phyloP scores from a whole-genome alignment of 2,329 filamentous ascomycete species.

The Biscogniauxia mediterranea region DNA sequence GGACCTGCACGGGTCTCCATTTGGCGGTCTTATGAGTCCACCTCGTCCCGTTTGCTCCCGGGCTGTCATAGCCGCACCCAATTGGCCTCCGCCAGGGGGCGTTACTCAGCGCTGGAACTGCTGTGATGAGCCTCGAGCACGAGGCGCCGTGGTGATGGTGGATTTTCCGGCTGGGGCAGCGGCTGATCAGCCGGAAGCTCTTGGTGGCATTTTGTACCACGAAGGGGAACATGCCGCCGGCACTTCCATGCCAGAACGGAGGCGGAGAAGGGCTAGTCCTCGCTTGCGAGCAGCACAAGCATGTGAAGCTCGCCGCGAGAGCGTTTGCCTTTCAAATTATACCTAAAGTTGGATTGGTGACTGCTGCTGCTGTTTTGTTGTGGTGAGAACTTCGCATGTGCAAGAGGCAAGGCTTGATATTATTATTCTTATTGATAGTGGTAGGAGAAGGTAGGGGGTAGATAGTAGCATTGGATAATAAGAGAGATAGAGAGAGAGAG shows the following conservation, averaged over 20 bases:
- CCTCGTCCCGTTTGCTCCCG: slow-evolving; percentile 15
- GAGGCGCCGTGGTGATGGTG: slow-evolving; percentile 11
- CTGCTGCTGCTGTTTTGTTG: no score
- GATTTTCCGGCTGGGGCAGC: neutral
- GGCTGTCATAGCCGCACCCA: slow-evolving; percentile 14
- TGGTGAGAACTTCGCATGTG: neutral
- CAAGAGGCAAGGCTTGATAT: neutral
- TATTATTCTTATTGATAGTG: neutral
- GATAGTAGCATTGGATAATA: no score
- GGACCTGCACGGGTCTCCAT: slow-evolving; percentile 62
- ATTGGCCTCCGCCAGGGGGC: neutral
- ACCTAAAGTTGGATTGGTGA: no score
- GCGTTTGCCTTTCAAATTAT: no score
- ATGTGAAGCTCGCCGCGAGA: no score
- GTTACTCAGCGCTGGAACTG: neutral
- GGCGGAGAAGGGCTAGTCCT: neutral
- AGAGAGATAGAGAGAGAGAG: no score
- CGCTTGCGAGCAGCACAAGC: neutral
- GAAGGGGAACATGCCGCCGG: slow-evolving; percentile 43
- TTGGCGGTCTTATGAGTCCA: slow-evolving; percentile 36
- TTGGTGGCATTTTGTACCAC: slow-evolving; percentile 46
- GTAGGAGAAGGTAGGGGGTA: no score
- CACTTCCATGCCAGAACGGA: slow-evolving; percentile 32
- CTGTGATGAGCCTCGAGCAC: neutral
- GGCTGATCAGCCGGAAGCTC: slow-evolving; percentile 28